phyloP scores from a whole-genome alignment of 805 yeast genomes.

The Starmera quercuum region DNA sequence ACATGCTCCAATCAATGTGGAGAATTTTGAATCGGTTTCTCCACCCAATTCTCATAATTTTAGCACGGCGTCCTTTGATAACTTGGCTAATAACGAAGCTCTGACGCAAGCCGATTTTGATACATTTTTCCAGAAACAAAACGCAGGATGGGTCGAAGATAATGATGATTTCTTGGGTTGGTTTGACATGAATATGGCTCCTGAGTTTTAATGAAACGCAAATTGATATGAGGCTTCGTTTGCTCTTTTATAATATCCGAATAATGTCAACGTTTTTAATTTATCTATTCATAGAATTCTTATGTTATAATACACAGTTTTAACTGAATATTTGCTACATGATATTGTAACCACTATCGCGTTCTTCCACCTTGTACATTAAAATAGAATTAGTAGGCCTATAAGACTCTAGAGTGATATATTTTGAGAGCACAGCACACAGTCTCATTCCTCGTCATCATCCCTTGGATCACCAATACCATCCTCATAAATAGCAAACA shows the following conservation, averaged over 20 bases:
- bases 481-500: conserved; percentile 92
- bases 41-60: too few relatives aligned
- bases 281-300: conserved; percentile 7
- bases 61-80: too few relatives aligned
- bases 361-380: not conserved
- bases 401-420: not conserved
- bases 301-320: not conserved
- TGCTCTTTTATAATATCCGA: conserved; percentile 6
- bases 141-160: conserved; percentile 79
- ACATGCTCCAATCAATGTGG: too few relatives aligned
- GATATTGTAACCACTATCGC: too few relatives aligned
- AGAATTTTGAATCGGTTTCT: too few relatives aligned
- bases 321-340: too few relatives aligned
- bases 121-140: conserved; percentile 70
- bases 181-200: conserved; percentile 79
- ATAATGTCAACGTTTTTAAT: too few relatives aligned
- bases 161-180: conserved; percentile 91
- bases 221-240: not conserved
- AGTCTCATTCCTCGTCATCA: conserved; percentile 24
- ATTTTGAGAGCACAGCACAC: too few relatives aligned
- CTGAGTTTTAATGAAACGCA: conserved; percentile 35
- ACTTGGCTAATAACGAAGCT: conserved; percentile 17
- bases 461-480: conserved; percentile 95
- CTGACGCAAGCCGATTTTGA: conserved; percentile 30
- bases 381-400: not conserved